Evolutionary conservation across 768 basidiomycete genomes (phyloP), one percentile per base, ranked within the genome.

Genomic region (Chalciporus sphaerocephalus): DNA sequence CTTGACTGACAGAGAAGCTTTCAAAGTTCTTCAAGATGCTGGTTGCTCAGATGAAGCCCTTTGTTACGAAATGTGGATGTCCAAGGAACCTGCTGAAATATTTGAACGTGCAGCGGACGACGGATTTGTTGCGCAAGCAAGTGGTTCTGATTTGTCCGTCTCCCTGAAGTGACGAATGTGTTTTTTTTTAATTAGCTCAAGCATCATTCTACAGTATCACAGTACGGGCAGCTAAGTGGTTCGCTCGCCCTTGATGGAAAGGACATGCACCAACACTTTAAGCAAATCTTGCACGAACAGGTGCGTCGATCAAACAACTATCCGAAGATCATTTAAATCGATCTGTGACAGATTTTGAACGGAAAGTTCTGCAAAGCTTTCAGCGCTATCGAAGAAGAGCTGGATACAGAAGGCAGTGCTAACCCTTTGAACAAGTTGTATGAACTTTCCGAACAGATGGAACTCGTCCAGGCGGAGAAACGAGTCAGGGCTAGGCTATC

Each of bases 21-120:
- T 81, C 66, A 76, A 69, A 44, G 75, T 81, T 8, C 69, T 83
- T 36, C 77, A 82, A 53, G 78, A 80, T 52, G 79, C 75, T 7
- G 81, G 81, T 1, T 82, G 80, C 60, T 82, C 81, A 0, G 80
- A 83, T 50, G 81, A 82, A 51, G 81, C 80, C 5, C 65, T 82
- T 4, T 82, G 79, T 49, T 81, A 81, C 58, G 81, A 83, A 56
- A 81, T 82, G 81, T 80, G 81, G 81, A 83, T 83, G 80, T 82
- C 81, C 20, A 83, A 82, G 53, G 81, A 83, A 54, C 80, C 81
- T 1, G 81, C 81, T 6, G 81, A 82, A 53, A 81, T 83, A 32
- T 83, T 83, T 57, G 81, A 83, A 60, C 69, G 78, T 15, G 80
- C 81, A 7, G 81, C 81, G 6, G 81, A 83, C 52, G 80, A 83